These are phyloP conservation scores for Aspergillus persii DNA, from an alignment of 2,329 filamentous ascomycete species.

Conservation along the genomic window DNA sequence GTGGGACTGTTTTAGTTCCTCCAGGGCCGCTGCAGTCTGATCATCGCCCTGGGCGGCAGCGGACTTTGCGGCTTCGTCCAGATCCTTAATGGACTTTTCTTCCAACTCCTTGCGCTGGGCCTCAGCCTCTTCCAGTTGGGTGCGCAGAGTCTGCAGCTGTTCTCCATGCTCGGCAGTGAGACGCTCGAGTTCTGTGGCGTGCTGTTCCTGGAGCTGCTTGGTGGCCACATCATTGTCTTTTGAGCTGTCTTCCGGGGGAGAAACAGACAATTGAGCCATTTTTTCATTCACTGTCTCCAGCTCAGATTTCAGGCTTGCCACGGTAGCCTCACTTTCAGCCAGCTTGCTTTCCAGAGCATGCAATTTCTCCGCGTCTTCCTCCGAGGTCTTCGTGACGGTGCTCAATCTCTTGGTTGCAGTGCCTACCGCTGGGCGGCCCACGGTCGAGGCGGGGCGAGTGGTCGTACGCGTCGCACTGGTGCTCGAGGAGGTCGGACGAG, in stretches of 20 bases:
- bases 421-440: constrained; percentile 15
- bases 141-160: constrained; percentile 32
- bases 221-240: constrained; percentile 21
- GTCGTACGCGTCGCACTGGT: constrained; percentile 19
- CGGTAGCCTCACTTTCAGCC: constrained; percentile 36
- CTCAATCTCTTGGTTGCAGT: constrained; percentile 38
- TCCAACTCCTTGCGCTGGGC: constrained; percentile 36
- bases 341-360: constrained; percentile 36
- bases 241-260: constrained; percentile 22
- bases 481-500: constrained; percentile 22
- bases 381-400: constrained; percentile 29
- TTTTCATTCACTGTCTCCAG: constrained; percentile 37
- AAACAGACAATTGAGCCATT: constrained; percentile 29
- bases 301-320: constrained; percentile 32
- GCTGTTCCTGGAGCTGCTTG: constrained; percentile 29
- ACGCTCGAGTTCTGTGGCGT: constrained; percentile 33
- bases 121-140: constrained; percentile 37
- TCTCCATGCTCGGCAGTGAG: constrained; percentile 32
- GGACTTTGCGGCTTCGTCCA: constrained; percentile 39
- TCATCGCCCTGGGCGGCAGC: constrained; percentile 37
- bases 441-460: constrained; percentile 19
- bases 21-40: constrained; percentile 33
- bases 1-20: constrained; percentile 38
- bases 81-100: constrained; percentile 35
- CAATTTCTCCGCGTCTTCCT: constrained; percentile 34